Evolutionary conservation across 805 yeast species (phyloP), one percentile per base, ranked within the genome.

Genomic region (Metschnikowia lachancei): DNA sequence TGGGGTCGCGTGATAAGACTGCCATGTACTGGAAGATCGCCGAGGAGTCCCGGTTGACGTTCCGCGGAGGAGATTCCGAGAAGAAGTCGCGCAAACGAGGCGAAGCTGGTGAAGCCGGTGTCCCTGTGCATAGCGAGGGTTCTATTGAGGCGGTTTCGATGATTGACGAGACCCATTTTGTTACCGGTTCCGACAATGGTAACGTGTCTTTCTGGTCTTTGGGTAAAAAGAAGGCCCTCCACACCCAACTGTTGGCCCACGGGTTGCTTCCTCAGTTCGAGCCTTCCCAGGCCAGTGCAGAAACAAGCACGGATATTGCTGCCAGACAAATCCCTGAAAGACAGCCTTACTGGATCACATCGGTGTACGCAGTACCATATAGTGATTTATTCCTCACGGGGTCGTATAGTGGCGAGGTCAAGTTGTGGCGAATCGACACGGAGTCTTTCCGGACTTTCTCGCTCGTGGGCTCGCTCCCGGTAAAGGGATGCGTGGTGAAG

Each of bases 21-120:
- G 97, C 92, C 9, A 85, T 95, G 84, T 73, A 87, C 58, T 94
- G 99, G 99, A 94, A 94, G 64, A 89, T 94, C 54, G 81, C 96
- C 20, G 99, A 94, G 59, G 99, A 94, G 68, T 82, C 95, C 1
- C 81, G 97, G 61, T 77, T 94, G 58, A 90, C 97, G 0, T 92
- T 92, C 65, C 79, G 96, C 62, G 96, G 96, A 51, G 96, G 95
- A 48, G 96, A 89, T 59, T 67, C 66, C 13, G 71, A 65, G 39
- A 80, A 69, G 56, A 73, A 65, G 64, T 64, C 60, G 52, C 66
- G 58, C 54, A 47, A 65, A 58, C 49, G 64, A 55, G 50, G 55
- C 22, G 52, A 48, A 6, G 50, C 43, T 3, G 43, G 29, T 16
- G 53, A 56, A 28, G 61, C 52, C 26, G 62, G 61, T 14, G 28